phyloP scores from a whole-genome alignment of 805 yeast genomes.

The Kluyveromyces nonfermentans region DNA sequence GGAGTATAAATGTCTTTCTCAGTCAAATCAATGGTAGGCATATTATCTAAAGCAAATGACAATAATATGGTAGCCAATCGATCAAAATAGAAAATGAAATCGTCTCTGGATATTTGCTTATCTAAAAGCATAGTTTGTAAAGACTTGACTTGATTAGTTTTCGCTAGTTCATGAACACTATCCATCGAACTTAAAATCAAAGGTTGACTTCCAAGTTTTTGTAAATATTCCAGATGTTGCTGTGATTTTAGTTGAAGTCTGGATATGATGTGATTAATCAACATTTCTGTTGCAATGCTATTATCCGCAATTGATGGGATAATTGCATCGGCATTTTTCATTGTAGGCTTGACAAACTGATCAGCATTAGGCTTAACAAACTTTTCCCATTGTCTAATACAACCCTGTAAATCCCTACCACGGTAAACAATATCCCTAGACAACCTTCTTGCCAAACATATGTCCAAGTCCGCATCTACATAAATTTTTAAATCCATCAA shows the following conservation, averaged over 20 bases:
- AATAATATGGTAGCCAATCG: conserved; percentile 67
- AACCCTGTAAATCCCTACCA: conserved; percentile 76
- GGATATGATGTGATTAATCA: conserved; percentile 69
- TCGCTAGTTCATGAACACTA: conserved; percentile 24
- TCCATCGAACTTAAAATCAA: conserved; percentile 14
- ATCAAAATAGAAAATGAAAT: conserved; percentile 80
- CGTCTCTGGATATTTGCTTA: conserved; percentile 49
- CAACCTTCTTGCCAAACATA: conserved; percentile 82
- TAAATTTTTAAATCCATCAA: conserved; percentile 80
- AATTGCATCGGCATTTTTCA: conserved; percentile 73
- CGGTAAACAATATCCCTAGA: conserved; percentile 79
- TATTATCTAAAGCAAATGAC: conserved; percentile 54
- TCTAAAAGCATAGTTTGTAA: conserved; percentile 63
- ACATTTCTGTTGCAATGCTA: conserved; percentile 64
- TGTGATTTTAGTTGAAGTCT: conserved; percentile 58
- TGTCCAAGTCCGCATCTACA: conserved; percentile 90
- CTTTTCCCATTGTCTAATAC: conserved; percentile 79
- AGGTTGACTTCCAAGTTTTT: conserved; percentile 32
- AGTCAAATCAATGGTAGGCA: conserved; percentile 29
- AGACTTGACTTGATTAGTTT: conserved; percentile 59
- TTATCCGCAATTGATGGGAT: conserved; percentile 90
- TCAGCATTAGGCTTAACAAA: conserved; percentile 92
- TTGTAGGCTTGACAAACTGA: conserved; percentile 61
- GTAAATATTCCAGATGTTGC: conserved; percentile 56
- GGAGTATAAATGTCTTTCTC: conserved; percentile 34